Evolutionary conservation across 2,329 filamentous ascomycete genomes (phyloP).

Genomic region (Fusarium miscanthi): DNA sequence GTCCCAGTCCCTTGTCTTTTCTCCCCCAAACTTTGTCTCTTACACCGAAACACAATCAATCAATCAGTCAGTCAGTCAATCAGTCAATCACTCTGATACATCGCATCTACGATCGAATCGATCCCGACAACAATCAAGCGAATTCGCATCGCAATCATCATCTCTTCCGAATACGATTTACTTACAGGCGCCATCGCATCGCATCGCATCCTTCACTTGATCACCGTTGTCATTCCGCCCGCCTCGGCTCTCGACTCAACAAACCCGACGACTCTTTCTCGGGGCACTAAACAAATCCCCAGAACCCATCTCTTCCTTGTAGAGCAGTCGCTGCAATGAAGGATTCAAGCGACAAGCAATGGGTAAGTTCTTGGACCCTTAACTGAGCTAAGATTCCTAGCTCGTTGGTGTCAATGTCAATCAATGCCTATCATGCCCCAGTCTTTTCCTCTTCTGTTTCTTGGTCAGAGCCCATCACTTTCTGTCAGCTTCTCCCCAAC

Average conservation of each 20-base stretch:
- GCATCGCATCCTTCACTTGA: too few relatives aligned
- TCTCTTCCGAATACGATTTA: background rate
- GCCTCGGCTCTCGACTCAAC: background rate
- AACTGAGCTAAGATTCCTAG: slow-evolving; percentile 15
- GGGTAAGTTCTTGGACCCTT: slow-evolving; percentile 53
- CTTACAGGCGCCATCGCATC: background rate
- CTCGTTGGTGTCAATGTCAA: slow-evolving; percentile 18
- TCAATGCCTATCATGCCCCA: slow-evolving; percentile 11
- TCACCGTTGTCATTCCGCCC: too few relatives aligned
- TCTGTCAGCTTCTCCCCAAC: slow-evolving; percentile 33
- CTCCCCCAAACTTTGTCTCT: background rate
- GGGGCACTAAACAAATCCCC: background rate
- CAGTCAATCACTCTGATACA: background rate
- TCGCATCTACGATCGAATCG: slow-evolving; percentile 1
- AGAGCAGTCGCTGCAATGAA: slow-evolving; percentile 31
- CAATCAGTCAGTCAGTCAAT: too few relatives aligned
- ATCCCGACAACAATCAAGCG: background rate
- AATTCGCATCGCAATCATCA: background rate
- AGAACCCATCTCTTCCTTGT: background rate
- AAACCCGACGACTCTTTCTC: background rate
- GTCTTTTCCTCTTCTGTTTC: slow-evolving; percentile 24
- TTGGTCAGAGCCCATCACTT: slow-evolving; percentile 7
- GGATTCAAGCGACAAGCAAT: slow-evolving; percentile 58
- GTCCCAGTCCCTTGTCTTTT: background rate
- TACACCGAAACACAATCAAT: background rate